These are phyloP conservation scores for Chlamydomonas sp. DNA, from an alignment of 139 green algal species.

Conservation along the genomic window DNA sequence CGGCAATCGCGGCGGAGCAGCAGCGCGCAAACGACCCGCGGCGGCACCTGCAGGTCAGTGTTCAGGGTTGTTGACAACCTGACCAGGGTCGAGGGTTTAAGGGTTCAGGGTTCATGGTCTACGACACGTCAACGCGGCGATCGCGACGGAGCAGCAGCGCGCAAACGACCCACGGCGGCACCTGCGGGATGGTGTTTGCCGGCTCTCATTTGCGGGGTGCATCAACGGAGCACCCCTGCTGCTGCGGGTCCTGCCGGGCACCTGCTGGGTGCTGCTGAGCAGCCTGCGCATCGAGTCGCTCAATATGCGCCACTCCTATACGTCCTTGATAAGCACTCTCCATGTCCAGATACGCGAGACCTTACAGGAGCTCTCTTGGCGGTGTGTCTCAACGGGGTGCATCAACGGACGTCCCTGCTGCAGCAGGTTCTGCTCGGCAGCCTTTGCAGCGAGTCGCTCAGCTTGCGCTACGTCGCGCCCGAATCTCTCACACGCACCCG, in stretches of 20 bases:
- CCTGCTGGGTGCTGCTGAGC: constrained; percentile 43
- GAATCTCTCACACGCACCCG: no score
- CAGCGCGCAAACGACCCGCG: constrained; percentile 5
- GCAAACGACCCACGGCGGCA: constrained; percentile 3
- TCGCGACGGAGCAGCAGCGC: constrained; percentile 34
- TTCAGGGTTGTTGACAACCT: not conserved
- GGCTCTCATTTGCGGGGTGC: no score
- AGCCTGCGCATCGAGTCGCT: constrained; percentile 45
- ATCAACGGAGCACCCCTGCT: no score
- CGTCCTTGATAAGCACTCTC: no score
- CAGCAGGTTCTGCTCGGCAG: constrained; percentile 38
- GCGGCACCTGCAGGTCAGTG: constrained; percentile 1
- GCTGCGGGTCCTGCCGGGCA: no score
- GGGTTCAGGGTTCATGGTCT: no score
- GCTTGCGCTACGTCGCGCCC: constrained; percentile 35
- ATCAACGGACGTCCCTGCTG: no score
- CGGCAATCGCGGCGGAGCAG: constrained; percentile 36
- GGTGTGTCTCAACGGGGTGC: no score
- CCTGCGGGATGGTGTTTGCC: not conserved
- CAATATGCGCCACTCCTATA: no score
- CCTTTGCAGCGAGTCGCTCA: constrained; percentile 43
- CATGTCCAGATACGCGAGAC: no score
- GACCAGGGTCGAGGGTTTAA: no score
- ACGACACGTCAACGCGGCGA: constrained; percentile 28
- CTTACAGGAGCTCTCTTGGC: no score